A percentile compares a stretch with the other conserved stretches of the same genome.
These are phyloP conservation scores for Tylopilus intermedius DNA, from an alignment of 768 basidiomycete species.

Conservation along the genomic window DNA sequence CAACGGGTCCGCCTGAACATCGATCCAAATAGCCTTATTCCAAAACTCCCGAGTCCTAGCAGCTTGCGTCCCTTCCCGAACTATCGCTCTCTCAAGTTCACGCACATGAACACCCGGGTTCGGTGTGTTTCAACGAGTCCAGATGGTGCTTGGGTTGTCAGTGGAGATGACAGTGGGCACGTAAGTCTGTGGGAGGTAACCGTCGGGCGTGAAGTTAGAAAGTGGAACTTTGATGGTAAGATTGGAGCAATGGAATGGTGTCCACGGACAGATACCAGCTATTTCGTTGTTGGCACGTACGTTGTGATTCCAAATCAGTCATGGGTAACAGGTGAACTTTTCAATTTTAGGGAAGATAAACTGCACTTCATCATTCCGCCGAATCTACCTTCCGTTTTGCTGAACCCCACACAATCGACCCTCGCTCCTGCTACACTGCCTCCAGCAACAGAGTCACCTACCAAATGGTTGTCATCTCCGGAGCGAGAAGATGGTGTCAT, in stretches of 20 bases:
- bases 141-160: constrained; percentile 86
- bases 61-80: constrained; percentile 93
- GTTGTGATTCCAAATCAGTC: constrained; percentile 30
- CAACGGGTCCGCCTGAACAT: constrained; percentile 85
- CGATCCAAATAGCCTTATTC: constrained; percentile 86
- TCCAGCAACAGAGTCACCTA: constrained; percentile 52
- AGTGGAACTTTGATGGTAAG: constrained; percentile 77
- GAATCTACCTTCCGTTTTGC: constrained; percentile 56
- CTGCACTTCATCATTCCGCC: constrained; percentile 80
- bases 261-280: constrained; percentile 75
- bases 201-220: constrained; percentile 82
- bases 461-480: constrained; percentile 63
- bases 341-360: constrained; percentile 62
- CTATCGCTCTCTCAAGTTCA: constrained; percentile 67
- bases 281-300: constrained; percentile 76
- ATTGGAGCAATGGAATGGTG: constrained; percentile 92
- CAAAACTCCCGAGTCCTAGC: constrained; percentile 88
- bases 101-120: constrained; percentile 62
- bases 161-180: constrained; percentile 84
- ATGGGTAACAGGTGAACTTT: constrained; percentile 7
- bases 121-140: constrained; percentile 79
- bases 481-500: constrained; percentile 50
- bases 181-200: constrained; percentile 90
- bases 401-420: constrained; percentile 55
- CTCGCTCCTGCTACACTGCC: constrained; percentile 64